These are phyloP conservation scores for Colletotrichum scovillei DNA, from an alignment of 2,329 filamentous ascomycete species.

Conservation along the genomic window DNA sequence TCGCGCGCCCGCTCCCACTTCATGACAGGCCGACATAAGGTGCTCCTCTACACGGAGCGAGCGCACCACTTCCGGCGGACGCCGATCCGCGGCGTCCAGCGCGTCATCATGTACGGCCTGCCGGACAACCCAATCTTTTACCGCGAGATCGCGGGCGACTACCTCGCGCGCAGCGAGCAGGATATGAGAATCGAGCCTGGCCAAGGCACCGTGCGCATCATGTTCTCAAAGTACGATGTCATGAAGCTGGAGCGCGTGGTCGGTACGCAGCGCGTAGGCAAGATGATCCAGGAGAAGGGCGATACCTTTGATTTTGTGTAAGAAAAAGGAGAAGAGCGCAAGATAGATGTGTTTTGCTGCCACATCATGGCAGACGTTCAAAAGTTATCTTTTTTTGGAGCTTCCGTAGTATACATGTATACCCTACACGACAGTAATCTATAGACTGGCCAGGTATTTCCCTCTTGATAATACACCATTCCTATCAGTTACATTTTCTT, in stretches of 20 bases:
- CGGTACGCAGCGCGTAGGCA: slow-evolving; percentile 81
- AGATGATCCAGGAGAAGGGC: slow-evolving; percentile 84
- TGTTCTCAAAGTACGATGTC: slow-evolving; percentile 92
- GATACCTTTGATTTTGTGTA: slow-evolving; percentile 97
- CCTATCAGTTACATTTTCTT: slow-evolving; percentile 11
- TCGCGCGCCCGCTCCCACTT: slow-evolving; percentile 90
- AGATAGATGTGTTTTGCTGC: slow-evolving; percentile 16
- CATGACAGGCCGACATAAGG: slow-evolving; percentile 80
- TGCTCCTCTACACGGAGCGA: slow-evolving; percentile 92
- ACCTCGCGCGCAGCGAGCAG: slow-evolving; percentile 69
- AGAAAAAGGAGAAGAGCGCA: slow-evolving; percentile 5
- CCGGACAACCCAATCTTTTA: slow-evolving; percentile 91
- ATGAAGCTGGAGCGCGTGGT: slow-evolving; percentile 90
- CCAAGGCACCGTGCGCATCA: slow-evolving; percentile 67
- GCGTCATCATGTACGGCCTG: slow-evolving; percentile 88
- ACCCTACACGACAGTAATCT: slow-evolving; percentile 34
- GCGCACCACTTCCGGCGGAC: slow-evolving; percentile 98
- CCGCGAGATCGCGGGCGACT: slow-evolving; percentile 78
- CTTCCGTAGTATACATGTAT: slow-evolving; percentile 36
- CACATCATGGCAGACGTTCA: slow-evolving; percentile 12
- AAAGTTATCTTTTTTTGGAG: slow-evolving; percentile 31
- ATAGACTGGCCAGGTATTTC: slow-evolving; percentile 34
- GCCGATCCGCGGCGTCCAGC: slow-evolving; percentile 81
- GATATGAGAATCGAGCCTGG: slow-evolving; percentile 66
- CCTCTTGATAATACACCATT: slow-evolving; percentile 25